Conservation (phyloP, 495 filamentous ascomycete genomes). For the Tuber brumale region DNA sequence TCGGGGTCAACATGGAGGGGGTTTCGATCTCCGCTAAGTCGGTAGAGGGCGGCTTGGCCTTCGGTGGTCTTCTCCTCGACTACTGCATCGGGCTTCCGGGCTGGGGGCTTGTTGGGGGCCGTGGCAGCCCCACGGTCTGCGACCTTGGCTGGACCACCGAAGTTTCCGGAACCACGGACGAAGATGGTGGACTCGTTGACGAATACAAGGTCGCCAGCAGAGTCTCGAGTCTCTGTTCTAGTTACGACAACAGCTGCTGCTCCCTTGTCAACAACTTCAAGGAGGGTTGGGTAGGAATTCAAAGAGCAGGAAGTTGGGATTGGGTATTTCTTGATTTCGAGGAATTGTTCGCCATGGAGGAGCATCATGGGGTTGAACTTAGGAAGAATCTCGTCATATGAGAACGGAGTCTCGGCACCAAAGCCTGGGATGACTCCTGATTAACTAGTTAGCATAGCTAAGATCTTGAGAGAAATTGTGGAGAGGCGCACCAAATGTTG, state of each 20-base stretch:
- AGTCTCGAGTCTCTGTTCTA: slow-evolving; percentile 71
- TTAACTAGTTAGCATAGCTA: neutral
- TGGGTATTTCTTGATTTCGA: slow-evolving; percentile 88
- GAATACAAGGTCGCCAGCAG: slow-evolving; percentile 80
- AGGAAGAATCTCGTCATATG: slow-evolving; percentile 73
- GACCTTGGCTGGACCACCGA: slow-evolving; percentile 77
- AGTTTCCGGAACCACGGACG: slow-evolving; percentile 86
- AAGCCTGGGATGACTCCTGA: slow-evolving; percentile 75
- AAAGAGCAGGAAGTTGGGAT: slow-evolving; percentile 82
- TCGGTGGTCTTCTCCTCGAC: slow-evolving; percentile 84
- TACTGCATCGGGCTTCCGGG: slow-evolving; percentile 69
- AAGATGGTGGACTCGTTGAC: slow-evolving; percentile 93
- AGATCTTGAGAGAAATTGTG: neutral
- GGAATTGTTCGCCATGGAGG: slow-evolving; percentile 96
- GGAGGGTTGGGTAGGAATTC: slow-evolving; percentile 72
- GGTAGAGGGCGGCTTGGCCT: slow-evolving; percentile 93
- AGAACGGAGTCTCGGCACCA: slow-evolving; percentile 73
- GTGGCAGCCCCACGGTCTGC: slow-evolving; percentile 71
- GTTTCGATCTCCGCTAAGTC: slow-evolving; percentile 86
- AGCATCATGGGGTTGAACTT: slow-evolving; percentile 99
- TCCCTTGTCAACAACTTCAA: slow-evolving; percentile 95
- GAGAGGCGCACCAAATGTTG: slow-evolving; percentile 62
- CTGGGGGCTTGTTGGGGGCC: slow-evolving; percentile 68
- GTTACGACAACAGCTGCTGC: slow-evolving; percentile 77
- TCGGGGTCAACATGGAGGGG: slow-evolving; percentile 92